phyloP scores from a whole-genome alignment of 2,329 filamentous ascomycete species.

The Cladophialophora bantiana region DNA sequence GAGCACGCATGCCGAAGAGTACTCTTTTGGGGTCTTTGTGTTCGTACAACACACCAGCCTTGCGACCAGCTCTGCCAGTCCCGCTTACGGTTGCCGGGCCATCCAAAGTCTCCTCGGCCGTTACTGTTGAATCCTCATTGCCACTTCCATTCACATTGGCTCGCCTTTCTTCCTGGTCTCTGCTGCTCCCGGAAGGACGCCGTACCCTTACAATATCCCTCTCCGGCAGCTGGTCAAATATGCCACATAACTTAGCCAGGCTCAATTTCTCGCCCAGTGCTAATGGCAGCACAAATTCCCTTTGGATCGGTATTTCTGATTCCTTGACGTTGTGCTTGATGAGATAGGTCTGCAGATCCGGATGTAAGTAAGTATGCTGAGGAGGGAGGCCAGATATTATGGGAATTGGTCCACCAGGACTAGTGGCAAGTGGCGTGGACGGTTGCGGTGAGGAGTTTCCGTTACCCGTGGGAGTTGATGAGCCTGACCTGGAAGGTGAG shows the following conservation, averaged over 20 bases:
- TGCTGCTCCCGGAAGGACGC: constrained; percentile 29
- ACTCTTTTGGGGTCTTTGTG: constrained; percentile 61
- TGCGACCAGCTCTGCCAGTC: constrained; percentile 43
- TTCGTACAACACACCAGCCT: constrained; percentile 32
- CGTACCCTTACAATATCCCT: constrained; percentile 38
- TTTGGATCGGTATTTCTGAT: constrained; percentile 57
- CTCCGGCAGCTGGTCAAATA: constrained; percentile 62
- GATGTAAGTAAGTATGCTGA: constrained; percentile 66
- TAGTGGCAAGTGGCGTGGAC: constrained; percentile 41
- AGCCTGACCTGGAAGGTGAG: constrained; percentile 19
- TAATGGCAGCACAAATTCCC: constrained; percentile 67
- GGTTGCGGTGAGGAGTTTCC: neutral
- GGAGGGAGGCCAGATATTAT: constrained; percentile 69
- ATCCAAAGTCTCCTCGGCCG: neutral
- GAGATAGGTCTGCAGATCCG: constrained; percentile 68
- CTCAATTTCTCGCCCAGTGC: constrained; percentile 67
- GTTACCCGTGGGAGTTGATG: constrained; percentile 1
- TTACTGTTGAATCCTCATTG: neutral
- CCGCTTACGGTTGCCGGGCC: constrained; percentile 41
- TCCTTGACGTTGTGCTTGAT: constrained; percentile 59
- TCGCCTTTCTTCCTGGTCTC: neutral
- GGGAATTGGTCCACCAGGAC: constrained; percentile 51
- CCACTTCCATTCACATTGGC: neutral
- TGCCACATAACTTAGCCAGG: constrained; percentile 60
- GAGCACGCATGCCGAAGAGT: constrained; percentile 63